Evolutionary conservation across 2,329 filamentous ascomycete genomes (phyloP), one percentile per base, ranked within the genome.

Genomic region (Hymenoscyphus fraxineus): DNA sequence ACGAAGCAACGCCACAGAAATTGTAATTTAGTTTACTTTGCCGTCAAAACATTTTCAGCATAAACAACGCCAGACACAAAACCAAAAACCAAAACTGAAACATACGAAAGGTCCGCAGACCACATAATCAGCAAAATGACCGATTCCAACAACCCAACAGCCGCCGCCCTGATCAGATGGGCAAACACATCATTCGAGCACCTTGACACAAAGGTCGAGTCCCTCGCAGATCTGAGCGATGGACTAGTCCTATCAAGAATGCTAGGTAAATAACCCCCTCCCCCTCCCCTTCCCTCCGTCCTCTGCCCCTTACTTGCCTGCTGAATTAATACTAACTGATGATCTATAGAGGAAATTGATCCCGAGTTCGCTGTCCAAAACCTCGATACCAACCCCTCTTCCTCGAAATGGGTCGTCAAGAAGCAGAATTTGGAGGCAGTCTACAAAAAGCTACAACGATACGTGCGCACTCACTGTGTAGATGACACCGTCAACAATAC

Each of bases 161-260:
- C 81, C 75, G 82, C 84, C 77, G 84, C 85, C 75, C 81, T 88
- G 51, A 73, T 87, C 60, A 81, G 82, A 76, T 85, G 85, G 77
- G 82, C 76, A 47, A 78, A 77, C 56, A 73, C 32, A 32, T 57
- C 73, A 19, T 77, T 78, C 62, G 70, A 74, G 6, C 6, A 35
- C 35, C 65, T 76, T 22, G 68, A 71, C 16, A 54, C 62, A 44
- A 64, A 71, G 58, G 69, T 76, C 38, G 67, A 71, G 13, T 70
- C 72, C 35, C 64, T 76, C 31, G 64, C 64, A 61, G 74, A 76
- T 40, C 69, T 78, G 63, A 73, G 68, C n/a, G 75, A 77, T 71
- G 76, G 75, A 59, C 65, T 69, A 31, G 67, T 73, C 39, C 64
- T 77, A 32, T 73, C 72, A 60, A 67, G 73, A 51, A 73, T 77